phyloP scores from a whole-genome alignment of 352 stramenopile genomes.

The Pythium oligandrum region DNA sequence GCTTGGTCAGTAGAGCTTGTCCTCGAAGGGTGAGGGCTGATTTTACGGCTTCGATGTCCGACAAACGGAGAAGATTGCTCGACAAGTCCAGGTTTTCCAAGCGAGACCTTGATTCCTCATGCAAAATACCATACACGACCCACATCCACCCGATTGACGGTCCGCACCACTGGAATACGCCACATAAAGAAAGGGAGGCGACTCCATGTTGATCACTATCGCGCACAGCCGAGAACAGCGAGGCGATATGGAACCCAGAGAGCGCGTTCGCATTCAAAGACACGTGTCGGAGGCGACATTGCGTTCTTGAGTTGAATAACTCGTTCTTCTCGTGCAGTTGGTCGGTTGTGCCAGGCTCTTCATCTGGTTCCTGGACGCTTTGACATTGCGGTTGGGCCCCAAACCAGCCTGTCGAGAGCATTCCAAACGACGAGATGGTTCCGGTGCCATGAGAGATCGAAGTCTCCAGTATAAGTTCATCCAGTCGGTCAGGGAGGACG shows the following conservation, averaged over 20 bases:
- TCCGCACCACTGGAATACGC: conserved; percentile 19
- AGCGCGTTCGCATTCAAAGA: conserved; percentile 27
- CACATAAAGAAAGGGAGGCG: conserved; percentile 27
- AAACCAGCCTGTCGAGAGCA: conserved; percentile 27
- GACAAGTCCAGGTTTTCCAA: conserved; percentile 32
- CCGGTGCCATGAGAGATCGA: neutral
- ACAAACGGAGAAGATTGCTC: conserved; percentile 31
- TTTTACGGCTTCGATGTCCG: too few relatives aligned
- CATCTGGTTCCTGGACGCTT: too few relatives aligned
- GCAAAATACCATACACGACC: conserved; percentile 30
- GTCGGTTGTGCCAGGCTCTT: too few relatives aligned
- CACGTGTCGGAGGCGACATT: conserved; percentile 11
- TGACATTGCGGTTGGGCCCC: too few relatives aligned
- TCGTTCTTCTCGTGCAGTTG: too few relatives aligned
- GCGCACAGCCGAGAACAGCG: conserved; percentile 37
- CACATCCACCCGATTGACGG: conserved; percentile 28
- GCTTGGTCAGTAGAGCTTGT: too few relatives aligned
- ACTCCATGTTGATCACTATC: neutral
- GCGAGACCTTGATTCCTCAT: conserved; percentile 12
- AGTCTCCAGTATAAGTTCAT: conserved; percentile 26
- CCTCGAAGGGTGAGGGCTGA: too few relatives aligned
- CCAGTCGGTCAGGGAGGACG: too few relatives aligned
- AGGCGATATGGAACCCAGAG: conserved; percentile 22
- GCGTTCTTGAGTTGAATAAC: neutral
- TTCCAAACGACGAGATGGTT: conserved; percentile 14